Evolutionary conservation across 2,329 filamentous ascomycete genomes (phyloP), one percentile per base, ranked within the genome.

Genomic region (Fusarium napiforme): DNA sequence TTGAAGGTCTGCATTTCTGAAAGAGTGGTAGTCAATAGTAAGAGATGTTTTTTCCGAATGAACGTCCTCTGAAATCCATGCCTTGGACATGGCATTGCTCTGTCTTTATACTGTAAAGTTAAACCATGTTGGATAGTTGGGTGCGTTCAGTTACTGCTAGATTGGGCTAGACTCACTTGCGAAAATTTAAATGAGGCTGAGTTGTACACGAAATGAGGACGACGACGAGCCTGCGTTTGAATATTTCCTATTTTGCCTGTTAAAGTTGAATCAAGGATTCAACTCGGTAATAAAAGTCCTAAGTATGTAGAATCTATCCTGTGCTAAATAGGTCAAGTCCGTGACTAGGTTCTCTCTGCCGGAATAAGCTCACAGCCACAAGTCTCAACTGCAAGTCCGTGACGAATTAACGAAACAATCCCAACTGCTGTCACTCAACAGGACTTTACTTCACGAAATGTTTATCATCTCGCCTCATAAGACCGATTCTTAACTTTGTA

Each of bases 131-230:
- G 4, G 6, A 16, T 15, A 8, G 9, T 16, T 16, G 1, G 12
- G 8, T 34, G 67, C 68, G 68, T 39, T 57, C 61, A 56, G 55
- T 67, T 30, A 19, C 30, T 71, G 3, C 67, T 37, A 4, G 21
- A 30, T 21, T 16, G 9, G 67, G 67, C 19, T 56, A 67, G 43
- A 46, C 40, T 28, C 11, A 19, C 2, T 26, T 15, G 11, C n/a
- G 7, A 10, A 7, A 12, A 23, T 39, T n/a, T 3, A 36, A 46
- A 36, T 19, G 40, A 36, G 55, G 40, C 55, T 49, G 23, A 49
- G 55, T 12, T n/a, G 40, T 9, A 19, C 43, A 19, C 40, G 55
- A 28, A 18, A n/a, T 14, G 30, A 49, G 26, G 5, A 9, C 4
- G 2, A 18, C 19, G 14, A 8, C n/a, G 6, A 28, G 18, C 19